Evolutionary conservation across 2,329 filamentous ascomycete genomes (phyloP), one percentile per base, ranked within the genome.

Genomic region (Colletotrichum gloeosporioides): DNA sequence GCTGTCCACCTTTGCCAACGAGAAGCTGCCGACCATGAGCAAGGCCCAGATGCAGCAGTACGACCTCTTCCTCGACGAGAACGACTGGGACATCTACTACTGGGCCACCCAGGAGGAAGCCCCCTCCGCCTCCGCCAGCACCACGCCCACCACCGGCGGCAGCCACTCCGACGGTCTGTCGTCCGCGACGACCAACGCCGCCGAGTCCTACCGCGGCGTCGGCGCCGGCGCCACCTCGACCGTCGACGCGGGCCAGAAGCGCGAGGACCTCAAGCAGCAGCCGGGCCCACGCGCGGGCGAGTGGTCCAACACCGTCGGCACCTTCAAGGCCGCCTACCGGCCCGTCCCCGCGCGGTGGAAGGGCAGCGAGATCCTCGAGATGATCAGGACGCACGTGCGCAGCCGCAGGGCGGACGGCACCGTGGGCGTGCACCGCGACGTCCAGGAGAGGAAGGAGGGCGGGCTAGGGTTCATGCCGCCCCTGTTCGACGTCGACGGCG

Each of bases 21-120:
- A 89, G 71, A 90, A 98, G 85, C 93, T 99, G 27, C 88, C 89
- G 59, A 88, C 87, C 77, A 98, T 99, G 95, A 91, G 91, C 2
- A 85, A 88, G 8, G 85, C 89, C 67, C 94, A 98, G 83, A 92
- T 99, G 80, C 86, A 91, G 80, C 92, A 98, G 85, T 99, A 97
- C 88, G 96, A 99, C 84, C 88, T 90, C 32, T 98, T 99, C 88
- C 92, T 99, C 73, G 97, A 99, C 86, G 97, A 99, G 87, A 99
- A 99, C 86, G 97, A 99, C 88, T 99, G 97, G 97, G 97, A 99
- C 84, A 98, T 99, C 77, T 99, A 99, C 90, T 99, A 99, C 90
- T 99, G 97, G 97, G 95, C 95, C 5, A 99, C 97, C 18, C 97
- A 99, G 86, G 93, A 95, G 80, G 89, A 93, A 39, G 75, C 67